Evolutionary conservation across 805 yeast species (phyloP).

Genomic region (Pichia paraexigua): DNA sequence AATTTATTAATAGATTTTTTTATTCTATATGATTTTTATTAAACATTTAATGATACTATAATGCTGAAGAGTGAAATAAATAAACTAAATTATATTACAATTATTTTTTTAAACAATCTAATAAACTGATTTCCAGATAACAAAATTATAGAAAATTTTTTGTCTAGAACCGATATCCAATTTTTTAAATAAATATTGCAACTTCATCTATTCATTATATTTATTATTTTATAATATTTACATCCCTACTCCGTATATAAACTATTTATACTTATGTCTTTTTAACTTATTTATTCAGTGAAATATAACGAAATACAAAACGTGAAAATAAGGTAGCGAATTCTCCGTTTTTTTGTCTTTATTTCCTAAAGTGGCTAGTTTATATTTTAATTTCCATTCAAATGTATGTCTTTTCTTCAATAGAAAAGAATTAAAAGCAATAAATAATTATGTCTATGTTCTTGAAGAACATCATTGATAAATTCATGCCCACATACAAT

Average conservation of each 20-base stretch:
- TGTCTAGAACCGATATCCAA: neutral
- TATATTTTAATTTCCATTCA: neutral
- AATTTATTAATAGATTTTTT: neutral
- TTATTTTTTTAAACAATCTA: neutral
- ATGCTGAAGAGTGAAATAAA: neutral
- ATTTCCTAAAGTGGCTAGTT: neutral
- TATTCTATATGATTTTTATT: neutral
- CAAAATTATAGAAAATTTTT: neutral
- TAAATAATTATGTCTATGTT: neutral
- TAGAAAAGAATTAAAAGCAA: no score
- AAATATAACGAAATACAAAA: neutral
- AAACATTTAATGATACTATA: neutral
- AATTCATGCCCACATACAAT: neutral
- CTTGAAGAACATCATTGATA: neutral
- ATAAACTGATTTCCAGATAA: neutral
- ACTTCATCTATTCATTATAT: neutral
- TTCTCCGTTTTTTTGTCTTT: neutral
- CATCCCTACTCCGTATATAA: neutral
- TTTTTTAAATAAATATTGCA: neutral
- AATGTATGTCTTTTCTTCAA: no score
- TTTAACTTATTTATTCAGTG: neutral
- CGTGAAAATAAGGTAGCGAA: neutral
- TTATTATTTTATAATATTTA: neutral
- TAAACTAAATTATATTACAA: neutral
- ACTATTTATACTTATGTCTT: neutral